A percentile compares a stretch with the other conserved stretches of the same genome.
These are phyloP conservation scores for Candida railenensis DNA, from an alignment of 805 yeast genomes.

Conservation along the genomic window DNA sequence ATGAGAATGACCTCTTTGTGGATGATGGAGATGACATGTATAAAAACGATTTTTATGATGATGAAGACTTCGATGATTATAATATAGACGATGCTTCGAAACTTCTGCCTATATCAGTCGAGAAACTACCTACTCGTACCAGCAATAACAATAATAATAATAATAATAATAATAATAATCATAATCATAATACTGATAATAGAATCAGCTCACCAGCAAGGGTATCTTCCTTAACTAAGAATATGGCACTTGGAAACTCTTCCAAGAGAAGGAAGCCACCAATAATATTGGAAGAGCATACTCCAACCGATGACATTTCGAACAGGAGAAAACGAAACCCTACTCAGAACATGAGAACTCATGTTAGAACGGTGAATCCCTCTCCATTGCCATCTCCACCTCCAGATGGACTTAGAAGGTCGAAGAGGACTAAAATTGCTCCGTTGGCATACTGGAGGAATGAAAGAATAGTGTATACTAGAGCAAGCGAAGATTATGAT, in stretches of 20 bases:
- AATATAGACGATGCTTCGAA: conserved; percentile 7
- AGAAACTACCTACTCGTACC: neutral
- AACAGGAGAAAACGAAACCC: neutral
- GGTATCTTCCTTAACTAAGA: conserved; percentile 23
- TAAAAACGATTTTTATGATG: conserved; percentile 8
- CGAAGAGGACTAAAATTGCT: conserved; percentile 62
- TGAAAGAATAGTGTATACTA: conserved; percentile 63
- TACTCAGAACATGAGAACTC: neutral
- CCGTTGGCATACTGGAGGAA: conserved; percentile 86
- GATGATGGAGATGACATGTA: conserved; percentile 7
- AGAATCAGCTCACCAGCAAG: conserved; percentile 1
- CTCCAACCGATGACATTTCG: neutral
- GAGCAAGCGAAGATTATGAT: conserved; percentile 31
- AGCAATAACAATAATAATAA: conserved; percentile 6
- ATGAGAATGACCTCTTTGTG: conserved; percentile 19
- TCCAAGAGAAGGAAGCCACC: conserved; percentile 7
- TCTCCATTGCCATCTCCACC: conserved; percentile 45
- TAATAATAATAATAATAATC: neutral
- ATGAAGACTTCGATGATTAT: conserved; percentile 1
- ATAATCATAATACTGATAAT: conserved; percentile 2
- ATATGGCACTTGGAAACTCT: conserved; percentile 29
- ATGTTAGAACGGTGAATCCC: conserved; percentile 11
- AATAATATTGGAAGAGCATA: neutral
- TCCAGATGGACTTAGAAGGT: conserved; percentile 55
- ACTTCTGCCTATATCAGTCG: conserved; percentile 15